Base-by-base conservation (phyloP, 2,329 filamentous ascomycete species). In the Xylaria multiplex region DNA sequence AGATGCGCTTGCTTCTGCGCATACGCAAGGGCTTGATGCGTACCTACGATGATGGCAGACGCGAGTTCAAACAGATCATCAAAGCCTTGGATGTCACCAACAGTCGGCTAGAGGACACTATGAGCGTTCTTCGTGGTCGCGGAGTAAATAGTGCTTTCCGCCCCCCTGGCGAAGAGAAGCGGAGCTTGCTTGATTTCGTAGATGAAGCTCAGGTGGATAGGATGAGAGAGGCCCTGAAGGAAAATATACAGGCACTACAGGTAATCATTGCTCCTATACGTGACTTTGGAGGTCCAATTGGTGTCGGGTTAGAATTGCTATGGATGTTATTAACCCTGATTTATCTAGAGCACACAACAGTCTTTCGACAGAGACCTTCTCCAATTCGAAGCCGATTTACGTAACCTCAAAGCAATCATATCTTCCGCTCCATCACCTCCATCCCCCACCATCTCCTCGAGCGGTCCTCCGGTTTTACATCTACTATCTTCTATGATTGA, bases 351-450 rank as follows among this genome's bases (percentile, higher is more conserved):
- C 62, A 85, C 91, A 3, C 90, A 92, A 72, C 85, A 86, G 55
- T 89, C 88, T 0, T 96, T 96, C 73, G 91, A 96, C 66, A 86
- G 89, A 58, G 91, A 95, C 71, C 83, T 97, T 7, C 82, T 87
- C 16, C 85, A 85, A 14, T 95, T 97, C 78, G 91, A 96, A 70
- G 86, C 86, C 64, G 91, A 95, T 66, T 84, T 97, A 49, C 84
- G 87, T 55, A 81, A 83, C 8, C 86, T 95, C 53, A 88, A 86
- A 68, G 85, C 87, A 69, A 83, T 84, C 8, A 80, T 91, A 54
- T 76, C 80, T 16, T 80, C 82, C 22, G 77, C 79, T 13, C 80
- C 77, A 13, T 76, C 73, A 27, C 76, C 75, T 2, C 68, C 72
- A 37, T 77, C 78, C 2, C 75, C 78, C 0, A 78, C 78, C 54